phyloP scores from a whole-genome alignment of 108 stramenopile species.

The Pseudonitzschia pungens region DNA sequence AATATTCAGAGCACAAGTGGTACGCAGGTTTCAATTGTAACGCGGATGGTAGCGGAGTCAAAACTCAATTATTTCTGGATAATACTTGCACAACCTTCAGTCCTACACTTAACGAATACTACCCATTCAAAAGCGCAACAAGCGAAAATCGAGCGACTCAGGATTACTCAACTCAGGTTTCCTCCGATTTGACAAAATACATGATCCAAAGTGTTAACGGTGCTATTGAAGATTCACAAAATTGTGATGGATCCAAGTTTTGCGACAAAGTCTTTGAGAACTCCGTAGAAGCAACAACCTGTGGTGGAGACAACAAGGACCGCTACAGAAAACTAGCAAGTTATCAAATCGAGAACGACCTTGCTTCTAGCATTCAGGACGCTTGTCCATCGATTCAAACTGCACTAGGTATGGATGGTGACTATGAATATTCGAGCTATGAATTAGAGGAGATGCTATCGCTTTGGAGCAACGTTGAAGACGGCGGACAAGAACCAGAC shows the following conservation, averaged over 20 bases:
- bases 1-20: conserved; percentile 6
- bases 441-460: background rate
- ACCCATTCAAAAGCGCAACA: background rate
- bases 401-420: background rate
- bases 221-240: background rate
- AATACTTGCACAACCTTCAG: conserved; percentile 9
- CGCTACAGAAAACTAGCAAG: background rate
- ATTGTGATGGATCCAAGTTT: conserved; percentile 13
- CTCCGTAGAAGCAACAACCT: conserved; percentile 5
- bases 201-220: conserved; percentile 2
- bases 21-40: conserved; percentile 16
- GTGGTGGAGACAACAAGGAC: background rate
- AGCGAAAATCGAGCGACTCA: background rate
- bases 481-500: conserved; percentile 2
- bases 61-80: conserved; percentile 6
- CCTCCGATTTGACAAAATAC: conserved; percentile 5
- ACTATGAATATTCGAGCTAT: background rate
- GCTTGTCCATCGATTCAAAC: conserved; percentile 12
- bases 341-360: conserved; percentile 5
- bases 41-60: conserved; percentile 3
- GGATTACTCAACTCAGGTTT: background rate
- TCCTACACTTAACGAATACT: conserved; percentile 1
- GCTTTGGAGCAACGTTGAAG: background rate
- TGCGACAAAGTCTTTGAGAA: conserved; percentile 8
- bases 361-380: background rate